phyloP scores from a whole-genome alignment of 2,329 filamentous ascomycete species.

The Ophiostoma tasmaniense region DNA sequence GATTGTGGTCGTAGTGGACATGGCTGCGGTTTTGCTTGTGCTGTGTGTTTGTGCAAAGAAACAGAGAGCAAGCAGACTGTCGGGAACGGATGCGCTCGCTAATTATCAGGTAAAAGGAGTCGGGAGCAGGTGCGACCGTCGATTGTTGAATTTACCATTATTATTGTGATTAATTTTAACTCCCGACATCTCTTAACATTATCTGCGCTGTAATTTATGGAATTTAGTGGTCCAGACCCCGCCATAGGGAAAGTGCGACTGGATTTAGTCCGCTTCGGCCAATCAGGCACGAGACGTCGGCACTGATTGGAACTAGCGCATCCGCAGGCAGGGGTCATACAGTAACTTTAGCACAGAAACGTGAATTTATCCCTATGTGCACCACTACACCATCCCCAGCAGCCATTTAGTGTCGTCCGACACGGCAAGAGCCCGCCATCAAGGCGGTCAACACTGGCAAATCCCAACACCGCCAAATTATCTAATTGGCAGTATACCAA shows the following conservation, averaged over 20 bases:
- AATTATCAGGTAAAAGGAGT: neutral
- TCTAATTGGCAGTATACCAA: neutral
- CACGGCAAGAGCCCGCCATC: neutral
- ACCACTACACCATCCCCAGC: neutral
- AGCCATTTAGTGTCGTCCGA: neutral
- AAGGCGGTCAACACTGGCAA: slow-evolving; percentile 13
- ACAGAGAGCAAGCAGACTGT: neutral
- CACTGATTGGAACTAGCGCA: neutral
- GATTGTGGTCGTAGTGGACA: slow-evolving; percentile 22
- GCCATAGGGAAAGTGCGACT: neutral
- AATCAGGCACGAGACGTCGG: neutral
- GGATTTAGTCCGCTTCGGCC: neutral
- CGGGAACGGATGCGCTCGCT: neutral
- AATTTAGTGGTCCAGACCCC: slow-evolving; percentile 4
- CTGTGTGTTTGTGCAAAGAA: neutral
- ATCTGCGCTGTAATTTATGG: neutral
- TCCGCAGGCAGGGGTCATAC: neutral
- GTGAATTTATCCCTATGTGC: neutral
- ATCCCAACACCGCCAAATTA: slow-evolving; percentile 15
- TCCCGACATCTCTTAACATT: neutral
- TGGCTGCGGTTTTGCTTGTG: slow-evolving; percentile 11
- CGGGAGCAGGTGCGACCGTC: neutral
- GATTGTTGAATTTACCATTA: neutral
- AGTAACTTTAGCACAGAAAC: neutral
- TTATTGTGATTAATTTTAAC: neutral